These are phyloP conservation scores for Abeoforma whisleri DNA, from an alignment of 78 protist species.

Conservation along the genomic window DNA sequence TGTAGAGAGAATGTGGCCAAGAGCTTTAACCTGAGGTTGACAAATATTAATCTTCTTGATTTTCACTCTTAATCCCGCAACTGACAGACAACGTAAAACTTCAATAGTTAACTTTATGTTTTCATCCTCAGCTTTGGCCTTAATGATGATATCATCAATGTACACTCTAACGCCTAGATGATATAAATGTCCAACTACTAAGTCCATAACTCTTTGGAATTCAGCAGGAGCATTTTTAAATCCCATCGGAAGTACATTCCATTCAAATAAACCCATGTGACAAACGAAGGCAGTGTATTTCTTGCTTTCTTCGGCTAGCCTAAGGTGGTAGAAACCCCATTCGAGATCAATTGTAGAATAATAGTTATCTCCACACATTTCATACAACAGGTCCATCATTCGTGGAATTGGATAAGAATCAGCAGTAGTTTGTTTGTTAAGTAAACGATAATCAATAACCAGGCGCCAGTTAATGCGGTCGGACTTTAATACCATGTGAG, in stretches of 20 bases:
- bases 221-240: background rate
- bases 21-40: background rate
- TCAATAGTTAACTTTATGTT: background rate
- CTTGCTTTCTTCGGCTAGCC: background rate
- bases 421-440: background rate
- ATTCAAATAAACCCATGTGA: background rate
- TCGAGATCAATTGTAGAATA: background rate
- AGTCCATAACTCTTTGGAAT: background rate
- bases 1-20: background rate
- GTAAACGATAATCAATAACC: background rate
- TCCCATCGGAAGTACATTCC: background rate
- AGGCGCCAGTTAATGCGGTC: background rate
- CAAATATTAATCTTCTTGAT: background rate
- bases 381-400: background rate
- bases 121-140: background rate
- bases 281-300: background rate
- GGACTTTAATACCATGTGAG: background rate
- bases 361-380: background rate
- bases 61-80: background rate
- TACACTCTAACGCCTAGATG: background rate
- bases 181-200: background rate
- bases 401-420: background rate
- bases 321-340: background rate
- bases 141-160: background rate
- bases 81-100: background rate